Conservation (phyloP, 805 yeast genomes). For the Saccharomyces mikatae region DNA sequence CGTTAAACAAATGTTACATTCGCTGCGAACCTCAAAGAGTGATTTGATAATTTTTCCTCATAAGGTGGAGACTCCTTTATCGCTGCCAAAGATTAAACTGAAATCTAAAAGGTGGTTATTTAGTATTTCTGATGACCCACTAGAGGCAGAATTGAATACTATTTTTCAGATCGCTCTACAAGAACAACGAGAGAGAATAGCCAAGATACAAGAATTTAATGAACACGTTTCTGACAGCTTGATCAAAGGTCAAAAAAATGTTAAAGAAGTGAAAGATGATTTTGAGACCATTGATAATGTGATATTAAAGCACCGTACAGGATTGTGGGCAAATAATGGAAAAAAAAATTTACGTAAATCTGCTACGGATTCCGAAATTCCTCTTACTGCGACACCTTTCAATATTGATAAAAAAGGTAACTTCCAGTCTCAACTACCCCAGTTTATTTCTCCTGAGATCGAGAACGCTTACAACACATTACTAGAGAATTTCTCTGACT, state of each 20-base stretch:
- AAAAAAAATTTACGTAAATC: not conserved
- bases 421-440: not conserved
- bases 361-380: not conserved
- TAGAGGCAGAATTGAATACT: constrained; percentile 64
- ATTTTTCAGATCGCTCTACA: constrained; percentile 55
- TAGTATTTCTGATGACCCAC: constrained; percentile 80
- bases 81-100: constrained; percentile 51
- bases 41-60: constrained; percentile 35
- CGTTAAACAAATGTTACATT: constrained; percentile 47
- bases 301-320: not conserved
- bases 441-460: constrained; percentile 7
- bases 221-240: constrained; percentile 14
- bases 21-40: constrained; percentile 37
- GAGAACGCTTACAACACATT: constrained; percentile 27
- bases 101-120: constrained; percentile 50
- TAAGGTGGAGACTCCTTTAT: constrained; percentile 31
- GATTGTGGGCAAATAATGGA: not conserved
- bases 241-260: not conserved
- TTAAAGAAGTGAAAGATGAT: not conserved
- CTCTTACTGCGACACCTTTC: constrained; percentile 4
- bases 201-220: constrained; percentile 40
- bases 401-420: constrained; percentile 2
- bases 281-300: not conserved
- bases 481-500: constrained; percentile 41
- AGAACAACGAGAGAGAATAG: constrained; percentile 58